Percentiles rank a stretch among this genome's conserved stretches.
phyloP scores from a whole-genome alignment of 768 basidiomycete species.

The Royoungia palumana region DNA sequence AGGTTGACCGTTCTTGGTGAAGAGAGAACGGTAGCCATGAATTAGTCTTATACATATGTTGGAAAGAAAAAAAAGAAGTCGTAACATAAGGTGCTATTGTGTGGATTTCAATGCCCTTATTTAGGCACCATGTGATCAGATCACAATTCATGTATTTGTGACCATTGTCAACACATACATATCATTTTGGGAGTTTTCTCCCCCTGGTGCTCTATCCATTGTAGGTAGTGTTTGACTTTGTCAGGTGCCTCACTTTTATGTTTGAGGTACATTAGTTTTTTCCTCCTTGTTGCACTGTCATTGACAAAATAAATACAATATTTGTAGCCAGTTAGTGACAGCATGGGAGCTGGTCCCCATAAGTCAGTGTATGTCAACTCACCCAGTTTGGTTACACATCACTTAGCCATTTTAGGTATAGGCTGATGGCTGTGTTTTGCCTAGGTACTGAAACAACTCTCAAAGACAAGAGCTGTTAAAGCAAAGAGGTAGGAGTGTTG shows the following conservation, averaged over 20 bases:
- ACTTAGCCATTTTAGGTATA: neutral
- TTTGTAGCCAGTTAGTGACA: neutral
- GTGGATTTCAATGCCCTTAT: conserved; percentile 31
- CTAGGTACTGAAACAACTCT: too few relatives aligned
- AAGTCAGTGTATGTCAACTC: conserved; percentile 7
- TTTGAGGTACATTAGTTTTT: neutral
- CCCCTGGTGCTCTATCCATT: conserved; percentile 11
- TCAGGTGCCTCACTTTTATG: neutral
- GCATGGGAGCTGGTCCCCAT: neutral
- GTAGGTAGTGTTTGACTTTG: neutral
- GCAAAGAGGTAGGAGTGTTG: too few relatives aligned
- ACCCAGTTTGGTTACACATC: neutral
- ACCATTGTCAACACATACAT: conserved; percentile 32
- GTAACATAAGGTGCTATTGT: conserved; percentile 30
- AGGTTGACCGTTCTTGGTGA: too few relatives aligned
- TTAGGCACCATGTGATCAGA: conserved; percentile 18
- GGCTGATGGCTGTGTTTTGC: neutral
- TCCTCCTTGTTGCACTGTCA: neutral
- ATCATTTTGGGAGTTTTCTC: conserved; percentile 6
- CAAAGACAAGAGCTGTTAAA: too few relatives aligned
- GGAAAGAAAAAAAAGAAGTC: too few relatives aligned
- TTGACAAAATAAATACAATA: neutral
- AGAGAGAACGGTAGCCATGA: too few relatives aligned
- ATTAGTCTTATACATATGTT: too few relatives aligned
- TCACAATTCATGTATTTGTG: conserved; percentile 29